Evolutionary conservation across 75 land plant genomes (phyloP).

Genomic region (Pinus taeda): DNA sequence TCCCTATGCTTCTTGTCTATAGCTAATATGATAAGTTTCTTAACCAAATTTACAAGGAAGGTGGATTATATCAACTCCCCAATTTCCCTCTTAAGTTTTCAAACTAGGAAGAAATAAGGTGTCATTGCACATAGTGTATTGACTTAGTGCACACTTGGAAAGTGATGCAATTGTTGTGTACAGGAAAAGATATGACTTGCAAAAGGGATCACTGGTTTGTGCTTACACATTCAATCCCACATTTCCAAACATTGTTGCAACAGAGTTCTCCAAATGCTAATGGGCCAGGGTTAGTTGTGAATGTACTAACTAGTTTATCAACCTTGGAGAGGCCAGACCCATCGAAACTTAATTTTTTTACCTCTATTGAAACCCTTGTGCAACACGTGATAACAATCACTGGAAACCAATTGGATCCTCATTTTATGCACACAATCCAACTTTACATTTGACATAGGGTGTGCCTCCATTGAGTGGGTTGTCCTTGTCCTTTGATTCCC

Average conservation of each 20-base stretch:
- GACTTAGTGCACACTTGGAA: conserved; percentile 42
- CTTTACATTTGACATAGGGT: conserved; percentile 88
- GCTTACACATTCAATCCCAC: conserved; percentile 91
- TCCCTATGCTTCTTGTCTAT: too few species aligned
- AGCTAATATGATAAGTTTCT: too few species aligned
- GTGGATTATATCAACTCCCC: conserved; percentile 59
- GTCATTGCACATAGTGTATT: conserved; percentile 25
- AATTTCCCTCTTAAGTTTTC: conserved; percentile 41
- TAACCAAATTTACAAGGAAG: too few species aligned
- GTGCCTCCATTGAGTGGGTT: conserved; percentile 85
- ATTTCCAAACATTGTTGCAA: conserved; percentile 53
- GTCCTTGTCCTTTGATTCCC: conserved; percentile 61
- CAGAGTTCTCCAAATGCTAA: conserved; percentile 90
- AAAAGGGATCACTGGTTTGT: conserved; percentile 89
- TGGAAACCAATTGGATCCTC: conserved; percentile 97
- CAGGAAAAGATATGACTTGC: conserved; percentile 84
- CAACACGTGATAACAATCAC: conserved; percentile 84
- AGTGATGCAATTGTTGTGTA: conserved; percentile 69
- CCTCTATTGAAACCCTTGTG: conserved; percentile 75
- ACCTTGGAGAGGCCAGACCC: conserved; percentile 37
- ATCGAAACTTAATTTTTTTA: conserved; percentile 1
- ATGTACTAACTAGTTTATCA: conserved; percentile 90
- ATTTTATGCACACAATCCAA: conserved; percentile 90
- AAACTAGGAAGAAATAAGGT: conserved; percentile 62
- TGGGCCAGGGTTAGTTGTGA: conserved; percentile 95